Evolutionary conservation across 305 asterid genomes (phyloP).

Genomic region (Lippia alba): DNA sequence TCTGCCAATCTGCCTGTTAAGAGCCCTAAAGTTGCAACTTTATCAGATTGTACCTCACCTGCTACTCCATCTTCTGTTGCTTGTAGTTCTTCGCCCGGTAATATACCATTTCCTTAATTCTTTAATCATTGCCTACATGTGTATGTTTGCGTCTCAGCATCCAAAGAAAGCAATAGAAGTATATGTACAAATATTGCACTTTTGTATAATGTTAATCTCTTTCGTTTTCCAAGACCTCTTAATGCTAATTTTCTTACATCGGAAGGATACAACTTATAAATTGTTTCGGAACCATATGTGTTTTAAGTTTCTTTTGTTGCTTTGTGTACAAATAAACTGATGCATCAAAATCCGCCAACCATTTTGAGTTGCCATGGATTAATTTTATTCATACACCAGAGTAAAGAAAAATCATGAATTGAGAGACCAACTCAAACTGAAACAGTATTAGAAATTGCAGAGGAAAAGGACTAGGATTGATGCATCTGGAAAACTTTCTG

Average conservation of each 20-base stretch:
- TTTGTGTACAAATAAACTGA: neutral
- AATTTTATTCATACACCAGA: neutral
- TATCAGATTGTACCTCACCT: slow-evolving; percentile 72
- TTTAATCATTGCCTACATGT: slow-evolving; percentile 7
- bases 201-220: neutral
- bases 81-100: slow-evolving; percentile 95
- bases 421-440: neutral
- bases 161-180: neutral
- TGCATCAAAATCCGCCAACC: slow-evolving; percentile 5
- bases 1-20: slow-evolving; percentile 52
- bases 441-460: neutral
- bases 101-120: slow-evolving; percentile 28
- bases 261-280: neutral
- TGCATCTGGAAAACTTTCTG: neutral
- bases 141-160: slow-evolving; percentile 6
- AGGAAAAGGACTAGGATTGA: neutral
- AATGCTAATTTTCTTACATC: neutral
- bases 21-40: slow-evolving; percentile 63
- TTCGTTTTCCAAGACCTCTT: neutral
- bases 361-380: neutral
- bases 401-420: neutral
- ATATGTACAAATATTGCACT: neutral
- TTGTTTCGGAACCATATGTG: neutral
- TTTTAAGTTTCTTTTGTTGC: slow-evolving; percentile 3
- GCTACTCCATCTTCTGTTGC: slow-evolving; percentile 84